A percentile compares a stretch with the other conserved stretches of the same genome.
These are phyloP conservation scores for Thermothielavioides terrestris DNA, from an alignment of 495 filamentous ascomycete genomes.

Conservation along the genomic window DNA sequence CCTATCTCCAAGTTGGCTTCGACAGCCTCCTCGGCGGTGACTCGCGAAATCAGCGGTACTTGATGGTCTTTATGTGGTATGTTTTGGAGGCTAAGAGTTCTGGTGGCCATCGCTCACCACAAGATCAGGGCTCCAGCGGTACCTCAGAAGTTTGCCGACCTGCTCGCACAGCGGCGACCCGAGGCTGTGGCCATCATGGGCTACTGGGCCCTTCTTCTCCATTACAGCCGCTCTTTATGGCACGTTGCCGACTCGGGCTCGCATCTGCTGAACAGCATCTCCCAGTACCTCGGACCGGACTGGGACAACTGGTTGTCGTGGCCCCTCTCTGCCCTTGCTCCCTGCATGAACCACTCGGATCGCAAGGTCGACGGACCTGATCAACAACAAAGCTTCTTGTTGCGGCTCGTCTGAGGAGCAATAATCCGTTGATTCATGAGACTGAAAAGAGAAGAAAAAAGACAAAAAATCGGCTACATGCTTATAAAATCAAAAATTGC, in stretches of 20 bases:
- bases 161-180: conserved; percentile 20
- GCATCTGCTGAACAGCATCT: conserved; percentile 30
- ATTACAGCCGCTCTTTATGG: conserved; percentile 24
- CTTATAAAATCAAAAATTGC: too few relatives aligned
- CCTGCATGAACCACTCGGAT: conserved; percentile 22
- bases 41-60: conserved; percentile 13
- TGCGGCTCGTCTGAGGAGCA: too few relatives aligned
- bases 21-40: conserved; percentile 17
- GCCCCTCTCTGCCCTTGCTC: conserved; percentile 12
- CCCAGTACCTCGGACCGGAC: conserved; percentile 24
- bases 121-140: conserved; percentile 13
- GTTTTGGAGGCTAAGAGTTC: background rate
- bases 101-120: background rate
- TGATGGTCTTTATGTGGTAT: conserved; percentile 30
- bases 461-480: too few relatives aligned
- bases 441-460: too few relatives aligned
- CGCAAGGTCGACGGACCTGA: too few relatives aligned
- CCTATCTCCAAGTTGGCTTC: conserved; percentile 27
- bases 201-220: conserved; percentile 27
- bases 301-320: conserved; percentile 24
- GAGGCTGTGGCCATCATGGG: conserved; percentile 26
- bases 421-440: too few relatives aligned
- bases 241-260: conserved; percentile 24
- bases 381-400: too few relatives aligned
- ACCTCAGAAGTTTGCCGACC: conserved; percentile 18